Evolutionary conservation across 441 rosid species (phyloP).

Genomic region (Gossypium trilobum): DNA sequence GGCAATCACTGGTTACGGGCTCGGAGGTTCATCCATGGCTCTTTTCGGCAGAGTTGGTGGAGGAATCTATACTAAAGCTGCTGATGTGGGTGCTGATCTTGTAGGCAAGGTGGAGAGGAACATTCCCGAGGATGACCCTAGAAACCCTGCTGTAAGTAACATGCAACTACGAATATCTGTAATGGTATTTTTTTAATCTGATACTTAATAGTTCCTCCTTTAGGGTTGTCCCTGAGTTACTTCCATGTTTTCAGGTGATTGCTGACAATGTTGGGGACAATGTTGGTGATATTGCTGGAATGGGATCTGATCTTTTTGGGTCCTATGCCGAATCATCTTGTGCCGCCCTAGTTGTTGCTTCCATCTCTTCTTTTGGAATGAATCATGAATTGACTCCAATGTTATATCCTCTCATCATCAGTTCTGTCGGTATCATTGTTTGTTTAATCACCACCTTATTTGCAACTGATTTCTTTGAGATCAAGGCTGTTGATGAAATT

Average conservation of each 20-base stretch:
- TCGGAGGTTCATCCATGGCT: constrained; percentile 98
- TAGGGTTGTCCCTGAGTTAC: background rate
- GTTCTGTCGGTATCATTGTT: constrained; percentile 78
- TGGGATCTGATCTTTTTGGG: constrained; percentile 97
- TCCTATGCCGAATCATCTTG: constrained; percentile 53
- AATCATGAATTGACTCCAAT: constrained; percentile 77
- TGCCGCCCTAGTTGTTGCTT: constrained; percentile 59
- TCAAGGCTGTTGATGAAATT: constrained; percentile 75
- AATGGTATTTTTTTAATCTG: background rate
- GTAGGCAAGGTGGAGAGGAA: constrained; percentile 72
- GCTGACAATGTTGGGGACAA: constrained; percentile 97
- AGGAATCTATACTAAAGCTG: constrained; percentile 86
- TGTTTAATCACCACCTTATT: constrained; percentile 79
- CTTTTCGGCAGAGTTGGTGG: constrained; percentile 97
- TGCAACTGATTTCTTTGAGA: constrained; percentile 80
- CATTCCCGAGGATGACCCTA: constrained; percentile 69
- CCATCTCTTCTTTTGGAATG: constrained; percentile 88
- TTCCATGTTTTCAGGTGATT: constrained; percentile 44
- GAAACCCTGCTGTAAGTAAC: constrained; percentile 67
- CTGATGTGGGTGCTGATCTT: constrained; percentile 75
- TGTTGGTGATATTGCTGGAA: constrained; percentile 96
- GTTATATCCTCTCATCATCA: constrained; percentile 70
- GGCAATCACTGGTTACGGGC: constrained; percentile 90
- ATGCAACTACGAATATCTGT: background rate
- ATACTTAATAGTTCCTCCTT: background rate